Evolutionary conservation across 192 early-diverging fungal genomes (phyloP), one percentile per base, ranked within the genome.

Genomic region (Lobosporangium transversale): DNA sequence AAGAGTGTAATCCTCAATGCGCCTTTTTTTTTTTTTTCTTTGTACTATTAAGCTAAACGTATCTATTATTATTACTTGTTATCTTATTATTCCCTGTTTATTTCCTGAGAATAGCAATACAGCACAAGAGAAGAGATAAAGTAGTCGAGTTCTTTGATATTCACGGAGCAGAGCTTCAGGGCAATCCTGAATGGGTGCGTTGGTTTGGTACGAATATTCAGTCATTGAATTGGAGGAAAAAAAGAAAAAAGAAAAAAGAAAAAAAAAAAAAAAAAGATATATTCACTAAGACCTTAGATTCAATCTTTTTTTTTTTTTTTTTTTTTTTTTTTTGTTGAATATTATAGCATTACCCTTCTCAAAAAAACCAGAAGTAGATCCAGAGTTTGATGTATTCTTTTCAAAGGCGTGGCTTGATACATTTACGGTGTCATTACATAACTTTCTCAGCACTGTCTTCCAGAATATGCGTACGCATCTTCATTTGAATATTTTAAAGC

Each of bases 401-500:
- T 81, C 88, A 14, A 85, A 85, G 44, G 80, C 85, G 43, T 89
- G 88, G 88, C 62, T 88, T 9, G 88, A 88, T 40, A 86, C 81
- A 18, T 89, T 87, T 27, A 86, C 81, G 12, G 68, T 83, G 18
- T 89, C 88, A 1, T 59, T 89, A 24, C 78, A 86, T 64, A 89
- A 89, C 66, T 89, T 89, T 62, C 47, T 89, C 7, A 84, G 83
- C 49, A 84, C 87, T 3, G 86, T 87, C 17, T 87, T 89, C 59
- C 84, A 86, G 50, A 83, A 89, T 50, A 88, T 89, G 87, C 86
- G 88, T 86, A 84, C n/a, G n/a, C n/a, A n/a, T n/a, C n/a, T n/a
- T n/a, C n/a, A n/a, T n/a, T n/a, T n/a, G n/a, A n/a, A n/a, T n/a
- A n/a, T n/a, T n/a, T n/a, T n/a, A n/a, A n/a, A n/a, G n/a, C n/a